Evolutionary conservation across 331 rosid species (phyloP), one percentile per base, ranked within the genome.

Genomic region (Pyracantha coccinea): DNA sequence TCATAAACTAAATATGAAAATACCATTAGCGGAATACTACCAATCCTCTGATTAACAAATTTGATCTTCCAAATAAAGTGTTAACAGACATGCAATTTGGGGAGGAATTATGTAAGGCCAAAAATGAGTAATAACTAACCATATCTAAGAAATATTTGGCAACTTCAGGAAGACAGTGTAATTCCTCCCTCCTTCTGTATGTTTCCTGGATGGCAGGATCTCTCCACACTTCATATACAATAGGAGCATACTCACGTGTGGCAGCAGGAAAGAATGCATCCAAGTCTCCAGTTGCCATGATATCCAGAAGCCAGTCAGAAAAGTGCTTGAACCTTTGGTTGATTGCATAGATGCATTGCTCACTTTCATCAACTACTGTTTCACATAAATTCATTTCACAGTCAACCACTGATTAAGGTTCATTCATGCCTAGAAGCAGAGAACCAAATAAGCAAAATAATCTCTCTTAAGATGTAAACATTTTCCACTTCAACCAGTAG

Each of bases 261-360:
- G 97, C 97, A 77, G 97, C 97, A 75, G 96, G 96, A 72, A 92
- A 92, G 88, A 88, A 90, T 74, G 94, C 88, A 78, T 88, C 97
- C 88, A 92, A 84, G 79, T 92, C 96, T 66, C 97, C 96, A 27
- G 89, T 86, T 67, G 97, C 92, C 92, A 92, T 89, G 21, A 88
- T 90, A 86, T 92, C 92, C 91, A 90, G 83, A 64, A 92, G 82
- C 97, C 97, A 92, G 81, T 92, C 94, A 78, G 96, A 90, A 81
- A 92, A 92, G 75, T 87, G 92, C 87, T 84, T 92, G 83, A 92
- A 83, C 61, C 92, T 88, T 75, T 80, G 94, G 81, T 83, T 90
- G 91, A 92, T 88, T 33, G 88, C 80, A 83, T 90, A 92, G 82
- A 87, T 80, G 79, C 88, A 76, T 32, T 52, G 86, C 81, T 77